Percentiles rank a stretch among this genome's conserved stretches.
These are phyloP conservation scores for Yamadazyma nakazawae DNA, from an alignment of 805 yeast genomes.

Conservation along the genomic window DNA sequence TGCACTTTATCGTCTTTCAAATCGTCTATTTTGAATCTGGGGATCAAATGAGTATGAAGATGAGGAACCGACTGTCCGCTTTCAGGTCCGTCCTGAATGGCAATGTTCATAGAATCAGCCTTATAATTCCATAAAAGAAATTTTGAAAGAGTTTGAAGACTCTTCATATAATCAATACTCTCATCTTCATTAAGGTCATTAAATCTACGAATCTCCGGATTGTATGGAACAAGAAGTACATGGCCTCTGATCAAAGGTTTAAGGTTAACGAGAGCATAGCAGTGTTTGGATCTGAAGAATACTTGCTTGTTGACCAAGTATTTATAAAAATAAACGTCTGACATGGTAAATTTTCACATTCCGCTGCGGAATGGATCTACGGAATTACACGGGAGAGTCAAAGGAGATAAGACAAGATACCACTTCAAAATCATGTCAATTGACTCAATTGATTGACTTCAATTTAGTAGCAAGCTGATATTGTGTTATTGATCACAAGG, in stretches of 20 bases:
- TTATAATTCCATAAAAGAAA: conserved; percentile 65
- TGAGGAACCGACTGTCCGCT: conserved; percentile 98
- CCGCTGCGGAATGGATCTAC: background rate
- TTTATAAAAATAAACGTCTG: conserved; percentile 46
- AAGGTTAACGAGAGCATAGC: conserved; percentile 85
- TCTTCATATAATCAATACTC: conserved; percentile 68
- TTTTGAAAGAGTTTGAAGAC: conserved; percentile 67
- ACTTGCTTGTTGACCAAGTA: conserved; percentile 59
- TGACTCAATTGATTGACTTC: no score
- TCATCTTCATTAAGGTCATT: conserved; percentile 73
- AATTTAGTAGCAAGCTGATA: no score
- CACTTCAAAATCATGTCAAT: no score
- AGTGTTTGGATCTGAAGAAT: conserved; percentile 53
- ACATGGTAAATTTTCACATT: conserved; percentile 2
- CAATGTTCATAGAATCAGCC: conserved; percentile 83
- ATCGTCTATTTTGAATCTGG: conserved; percentile 61
- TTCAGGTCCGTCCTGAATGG: conserved; percentile 94
- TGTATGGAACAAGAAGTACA: conserved; percentile 79
- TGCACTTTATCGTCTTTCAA: conserved; percentile 68
- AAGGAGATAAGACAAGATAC: background rate
- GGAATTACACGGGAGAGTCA: background rate
- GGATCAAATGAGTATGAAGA: conserved; percentile 90
- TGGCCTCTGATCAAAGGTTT: conserved; percentile 95
- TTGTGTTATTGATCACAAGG: no score
- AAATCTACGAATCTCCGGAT: conserved; percentile 58